Conservation (phyloP, 73 alveolate genomes). For the Paramecium caudatum region DNA sequence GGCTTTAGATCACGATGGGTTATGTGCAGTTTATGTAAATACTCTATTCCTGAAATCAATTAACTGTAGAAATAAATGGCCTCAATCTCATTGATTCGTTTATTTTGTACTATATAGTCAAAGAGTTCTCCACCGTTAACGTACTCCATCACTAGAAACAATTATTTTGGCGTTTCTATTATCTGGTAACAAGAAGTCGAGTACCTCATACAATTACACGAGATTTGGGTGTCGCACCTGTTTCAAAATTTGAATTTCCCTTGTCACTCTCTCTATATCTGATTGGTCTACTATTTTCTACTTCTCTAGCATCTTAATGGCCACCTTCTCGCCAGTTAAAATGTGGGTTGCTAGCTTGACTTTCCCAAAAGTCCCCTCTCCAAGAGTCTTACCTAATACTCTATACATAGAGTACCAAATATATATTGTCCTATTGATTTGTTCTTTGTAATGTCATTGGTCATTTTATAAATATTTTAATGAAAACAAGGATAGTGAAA, state of each 20-base stretch:
- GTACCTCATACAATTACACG: slow-evolving; percentile 86
- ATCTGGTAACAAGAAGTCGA: slow-evolving; percentile 56
- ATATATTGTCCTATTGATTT: slow-evolving; percentile 28
- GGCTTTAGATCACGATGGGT: slow-evolving; percentile 97
- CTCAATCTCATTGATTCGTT: slow-evolving; percentile 88
- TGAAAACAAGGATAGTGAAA: too few species aligned
- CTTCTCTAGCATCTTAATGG: slow-evolving; percentile 85
- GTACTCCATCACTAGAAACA: slow-evolving; percentile 94
- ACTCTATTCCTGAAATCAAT: slow-evolving; percentile 93
- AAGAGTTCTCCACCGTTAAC: slow-evolving; percentile 96
- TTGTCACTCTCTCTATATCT: slow-evolving; percentile 94
- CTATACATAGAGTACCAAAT: background rate
- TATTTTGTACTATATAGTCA: slow-evolving; percentile 87
- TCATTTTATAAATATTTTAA: slow-evolving; percentile 36
- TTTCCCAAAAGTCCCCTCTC: slow-evolving; percentile 89
- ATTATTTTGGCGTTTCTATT: slow-evolving; percentile 82
- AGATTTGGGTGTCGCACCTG: slow-evolving; percentile 92
- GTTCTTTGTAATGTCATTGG: slow-evolving; percentile 5
- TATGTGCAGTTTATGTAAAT: slow-evolving; percentile 88
- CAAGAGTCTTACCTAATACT: slow-evolving; percentile 77
- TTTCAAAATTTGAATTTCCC: slow-evolving; percentile 94
- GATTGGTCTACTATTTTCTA: slow-evolving; percentile 82
- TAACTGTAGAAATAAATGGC: slow-evolving; percentile 90
- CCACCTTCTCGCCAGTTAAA: slow-evolving; percentile 88
- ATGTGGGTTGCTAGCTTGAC: slow-evolving; percentile 86